Conservation (phyloP, 306 rosid species). For the Abrus pulchellus region DNA sequence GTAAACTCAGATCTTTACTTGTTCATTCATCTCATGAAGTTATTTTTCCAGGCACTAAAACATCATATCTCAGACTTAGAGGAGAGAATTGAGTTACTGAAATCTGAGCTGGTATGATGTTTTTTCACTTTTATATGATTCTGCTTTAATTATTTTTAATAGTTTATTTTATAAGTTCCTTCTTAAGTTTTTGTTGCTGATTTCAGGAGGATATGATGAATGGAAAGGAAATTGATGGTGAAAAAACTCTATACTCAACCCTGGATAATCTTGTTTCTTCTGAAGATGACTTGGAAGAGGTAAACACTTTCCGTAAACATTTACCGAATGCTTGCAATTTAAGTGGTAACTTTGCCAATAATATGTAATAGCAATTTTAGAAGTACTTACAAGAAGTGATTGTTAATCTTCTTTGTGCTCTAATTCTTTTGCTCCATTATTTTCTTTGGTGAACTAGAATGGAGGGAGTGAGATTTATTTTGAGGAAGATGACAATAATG, state of each 20-base stretch:
- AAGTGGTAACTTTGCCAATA: constrained; percentile 9
- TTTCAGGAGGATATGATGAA: constrained; percentile 72
- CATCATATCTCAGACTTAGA: constrained; percentile 75
- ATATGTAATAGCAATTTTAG: neutral
- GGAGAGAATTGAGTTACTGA: constrained; percentile 78
- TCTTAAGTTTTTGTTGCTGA: constrained; percentile 36
- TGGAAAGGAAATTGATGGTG: constrained; percentile 56
- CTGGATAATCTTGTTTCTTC: constrained; percentile 51
- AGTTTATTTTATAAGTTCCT: constrained; percentile 10
- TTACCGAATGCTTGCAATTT: constrained; percentile 22
- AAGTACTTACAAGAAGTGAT: constrained; percentile 24
- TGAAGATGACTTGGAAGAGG: constrained; percentile 64
- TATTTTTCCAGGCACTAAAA: constrained; percentile 70
- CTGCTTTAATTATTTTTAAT: constrained; percentile 35
- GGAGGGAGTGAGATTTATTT: constrained; percentile 55
- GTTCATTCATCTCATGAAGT: constrained; percentile 40
- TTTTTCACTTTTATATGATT: constrained; percentile 36
- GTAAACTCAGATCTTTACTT: constrained; percentile 21
- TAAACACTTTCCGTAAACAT: constrained; percentile 32
- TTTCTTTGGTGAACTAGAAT: constrained; percentile 55
- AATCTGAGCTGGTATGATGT: constrained; percentile 68
- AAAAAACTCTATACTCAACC: constrained; percentile 46
- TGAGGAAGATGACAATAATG: constrained; percentile 46
- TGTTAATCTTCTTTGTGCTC: constrained; percentile 11
- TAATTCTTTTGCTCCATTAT: neutral